These are phyloP conservation scores for Hygrocybe coccinea DNA, from an alignment of 768 basidiomycete species.

Conservation along the genomic window DNA sequence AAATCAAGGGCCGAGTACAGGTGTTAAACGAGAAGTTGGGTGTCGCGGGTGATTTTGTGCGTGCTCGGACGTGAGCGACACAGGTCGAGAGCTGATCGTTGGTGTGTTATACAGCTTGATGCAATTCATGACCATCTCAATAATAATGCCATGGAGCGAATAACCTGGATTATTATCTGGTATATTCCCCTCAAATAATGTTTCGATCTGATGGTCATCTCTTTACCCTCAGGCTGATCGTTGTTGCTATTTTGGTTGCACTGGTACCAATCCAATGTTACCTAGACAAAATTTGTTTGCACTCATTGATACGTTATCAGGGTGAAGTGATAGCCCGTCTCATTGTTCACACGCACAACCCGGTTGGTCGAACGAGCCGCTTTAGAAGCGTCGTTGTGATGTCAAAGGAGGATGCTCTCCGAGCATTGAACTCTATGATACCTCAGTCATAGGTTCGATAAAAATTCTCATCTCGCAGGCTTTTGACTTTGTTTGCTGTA, in stretches of 20 bases:
- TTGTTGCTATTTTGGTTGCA: conserved; percentile 86
- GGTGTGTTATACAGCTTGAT: conserved; percentile 8
- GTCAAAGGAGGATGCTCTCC: background rate
- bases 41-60: conserved; percentile 82
- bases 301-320: conserved; percentile 30
- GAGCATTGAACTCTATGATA: background rate
- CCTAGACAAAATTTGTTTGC: background rate
- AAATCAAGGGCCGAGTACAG: conserved; percentile 77
- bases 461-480: too few relatives aligned
- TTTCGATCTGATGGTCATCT: conserved; percentile 14
- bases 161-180: conserved; percentile 60
- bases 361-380: background rate
- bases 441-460: too few relatives aligned
- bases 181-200: conserved; percentile 27
- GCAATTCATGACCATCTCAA: conserved; percentile 78
- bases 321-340: conserved; percentile 80
- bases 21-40: conserved; percentile 84
- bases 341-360: conserved; percentile 51
- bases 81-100: background rate
- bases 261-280: conserved; percentile 38
- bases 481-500: background rate
- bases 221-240: conserved; percentile 65
- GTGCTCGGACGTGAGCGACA: conserved; percentile 27
- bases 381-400: background rate
- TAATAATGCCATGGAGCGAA: conserved; percentile 82